Evolutionary conservation across 129 eudicot species (phyloP).

Genomic region (Chrysanthemum seticuspe): DNA sequence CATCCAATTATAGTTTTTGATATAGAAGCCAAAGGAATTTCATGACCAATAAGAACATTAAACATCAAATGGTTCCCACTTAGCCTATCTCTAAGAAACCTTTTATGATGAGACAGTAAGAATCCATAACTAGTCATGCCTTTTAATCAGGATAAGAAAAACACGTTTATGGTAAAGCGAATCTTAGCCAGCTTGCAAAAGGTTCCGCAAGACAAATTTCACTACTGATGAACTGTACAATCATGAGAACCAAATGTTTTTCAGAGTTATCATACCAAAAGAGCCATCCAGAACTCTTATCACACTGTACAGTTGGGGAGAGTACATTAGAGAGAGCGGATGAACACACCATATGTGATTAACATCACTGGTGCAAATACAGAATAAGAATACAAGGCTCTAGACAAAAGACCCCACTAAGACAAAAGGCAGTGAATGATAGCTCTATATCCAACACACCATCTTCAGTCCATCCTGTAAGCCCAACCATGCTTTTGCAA

Average conservation of each 20-base stretch:
- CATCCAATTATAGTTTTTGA: slow-evolving; percentile 4
- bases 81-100: not conserved
- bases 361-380: not conserved
- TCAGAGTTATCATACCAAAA: slow-evolving; percentile 19
- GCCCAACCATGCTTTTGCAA: slow-evolving; percentile 90
- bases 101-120: not conserved
- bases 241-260: slow-evolving; percentile 5
- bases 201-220: not conserved
- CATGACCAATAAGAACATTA: not conserved
- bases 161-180: not conserved
- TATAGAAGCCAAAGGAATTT: not conserved
- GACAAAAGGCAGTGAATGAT: not conserved
- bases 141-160: not conserved
- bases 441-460: not conserved
- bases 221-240: slow-evolving; percentile 11
- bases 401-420: too few relatives aligned
- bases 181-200: not conserved
- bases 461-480: slow-evolving; percentile 52
- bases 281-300: not conserved
- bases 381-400: too few relatives aligned
- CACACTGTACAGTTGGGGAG: slow-evolving; percentile 18
- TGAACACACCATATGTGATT: slow-evolving; percentile 8
- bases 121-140: not conserved
- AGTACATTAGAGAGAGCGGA: not conserved
- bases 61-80: not conserved